Base-by-base conservation (phyloP, 306 rosid species). In the Nissolia schottii region DNA sequence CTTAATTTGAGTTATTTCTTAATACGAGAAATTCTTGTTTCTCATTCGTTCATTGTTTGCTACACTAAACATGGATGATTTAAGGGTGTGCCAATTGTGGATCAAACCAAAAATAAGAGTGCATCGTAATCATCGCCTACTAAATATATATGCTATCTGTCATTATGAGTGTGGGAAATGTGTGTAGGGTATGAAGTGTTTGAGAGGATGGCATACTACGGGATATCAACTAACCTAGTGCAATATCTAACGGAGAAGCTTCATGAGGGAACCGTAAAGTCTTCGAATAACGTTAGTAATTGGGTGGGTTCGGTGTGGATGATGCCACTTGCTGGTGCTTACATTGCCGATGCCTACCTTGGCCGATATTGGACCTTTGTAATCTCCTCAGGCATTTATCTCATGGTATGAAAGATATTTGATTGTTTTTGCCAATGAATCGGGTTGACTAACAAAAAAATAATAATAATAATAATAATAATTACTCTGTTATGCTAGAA, bases 171-270 rank as follows among this genome's bases (percentile, higher is more conserved):
- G 23, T 22, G 65, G 66, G 2, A 29, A 9, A 11, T 46, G 57
- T 5, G 16, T 63, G 5, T 37, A 87, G 96, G 82, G 53, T 85
- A 85, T 66, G 93, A 87, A 80, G 78, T 88, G 55, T 86, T 92
- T 79, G 95, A 92, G 77, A 89, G 98, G 85, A 92, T 92, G 96
- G 96, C 98, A 66, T 83, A 80, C 72, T 80, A 83, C 34, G 96
- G 98, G 34, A 85, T 92, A 23, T 43, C 89, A 71, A 35, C 94
- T 66, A 92, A 88, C 74, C 65, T 88, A 3, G 92, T 89, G 59
- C 3, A 88, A 5, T 92, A 89, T 80, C 67, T 92, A 67, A 82
- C 95, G 15, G 74, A 0, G 2, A 80, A 82, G 83, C 88, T 90
- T 5, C 95, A 88, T 63, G 79, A 92, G 85, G 92, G 89, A n/a